A percentile compares a stretch with the other conserved stretches of the same genome.
Evolutionary conservation across 2,329 filamentous ascomycete species (phyloP).

Genomic region (Aspergillus ibericus): DNA sequence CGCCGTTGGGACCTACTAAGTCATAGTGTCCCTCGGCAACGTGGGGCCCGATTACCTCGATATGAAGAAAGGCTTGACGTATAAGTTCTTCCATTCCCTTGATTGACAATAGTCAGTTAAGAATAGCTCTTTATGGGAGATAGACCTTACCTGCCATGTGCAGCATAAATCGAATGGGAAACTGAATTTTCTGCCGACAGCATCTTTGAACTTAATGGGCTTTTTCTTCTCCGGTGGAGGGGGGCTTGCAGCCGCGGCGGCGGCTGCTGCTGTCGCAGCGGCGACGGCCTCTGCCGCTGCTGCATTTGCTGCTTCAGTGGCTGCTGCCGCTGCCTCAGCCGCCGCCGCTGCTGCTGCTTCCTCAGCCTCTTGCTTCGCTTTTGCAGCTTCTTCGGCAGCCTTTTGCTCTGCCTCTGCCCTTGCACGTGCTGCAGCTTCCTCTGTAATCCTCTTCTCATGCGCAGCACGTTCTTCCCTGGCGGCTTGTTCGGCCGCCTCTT

Average conservation of each 20-base stretch:
- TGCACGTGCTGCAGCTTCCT: constrained; percentile 48
- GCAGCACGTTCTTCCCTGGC: constrained; percentile 38
- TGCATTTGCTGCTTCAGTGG: constrained; percentile 39
- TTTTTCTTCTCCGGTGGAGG: constrained; percentile 61
- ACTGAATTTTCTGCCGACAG: constrained; percentile 85
- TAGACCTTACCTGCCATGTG: constrained; percentile 74
- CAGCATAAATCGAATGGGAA: constrained; percentile 85
- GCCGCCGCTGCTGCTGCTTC: constrained; percentile 41
- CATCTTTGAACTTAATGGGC: constrained; percentile 87
- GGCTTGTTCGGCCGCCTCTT: constrained; percentile 48
- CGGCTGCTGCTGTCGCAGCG: constrained; percentile 35
- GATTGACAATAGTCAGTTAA: constrained; percentile 9
- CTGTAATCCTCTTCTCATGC: constrained; percentile 44
- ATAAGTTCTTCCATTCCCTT: constrained; percentile 86
- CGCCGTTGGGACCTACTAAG: constrained; percentile 72
- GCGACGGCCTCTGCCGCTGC: constrained; percentile 37
- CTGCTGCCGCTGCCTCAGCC: constrained; percentile 40
- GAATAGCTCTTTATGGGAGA: background rate
- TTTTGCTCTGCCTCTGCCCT: constrained; percentile 50
- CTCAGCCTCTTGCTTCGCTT: constrained; percentile 48
- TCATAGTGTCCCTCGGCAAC: constrained; percentile 80
- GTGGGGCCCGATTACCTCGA: constrained; percentile 73
- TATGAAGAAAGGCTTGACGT: constrained; percentile 77
- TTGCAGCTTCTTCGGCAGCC: constrained; percentile 50
- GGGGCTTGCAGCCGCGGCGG: constrained; percentile 33